Evolutionary conservation across 371 early-diverging fungal genomes (phyloP).

Genomic region (Mortierella sp.): DNA sequence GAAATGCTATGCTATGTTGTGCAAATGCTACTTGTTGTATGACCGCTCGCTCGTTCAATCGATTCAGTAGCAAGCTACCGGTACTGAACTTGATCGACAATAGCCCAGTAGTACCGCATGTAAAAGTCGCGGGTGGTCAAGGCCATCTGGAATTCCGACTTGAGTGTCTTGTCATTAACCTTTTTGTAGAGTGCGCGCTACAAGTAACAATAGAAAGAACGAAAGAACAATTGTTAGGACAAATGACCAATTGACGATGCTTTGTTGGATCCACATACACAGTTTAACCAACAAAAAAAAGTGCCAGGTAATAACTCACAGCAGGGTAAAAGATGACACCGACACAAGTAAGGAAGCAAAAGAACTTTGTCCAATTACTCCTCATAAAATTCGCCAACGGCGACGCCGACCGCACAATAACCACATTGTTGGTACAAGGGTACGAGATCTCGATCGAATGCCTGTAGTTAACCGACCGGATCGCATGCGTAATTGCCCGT

Average conservation of each 20-base stretch:
- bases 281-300: background rate
- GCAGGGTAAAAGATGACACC: slow-evolving; percentile 36
- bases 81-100: slow-evolving; percentile 44
- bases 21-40: background rate
- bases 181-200: slow-evolving; percentile 40
- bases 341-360: slow-evolving; percentile 29
- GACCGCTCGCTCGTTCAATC: background rate
- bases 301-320: slow-evolving; percentile 8
- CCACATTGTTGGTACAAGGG: slow-evolving; percentile 34
- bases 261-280: background rate
- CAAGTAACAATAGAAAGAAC: background rate
- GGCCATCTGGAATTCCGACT: slow-evolving; percentile 37
- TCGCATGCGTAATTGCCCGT: slow-evolving; percentile 40
- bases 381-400: slow-evolving; percentile 42
- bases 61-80: background rate
- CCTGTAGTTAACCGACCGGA: slow-evolving; percentile 33
- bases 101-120: slow-evolving; percentile 36
- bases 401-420: slow-evolving; percentile 34
- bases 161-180: slow-evolving; percentile 34
- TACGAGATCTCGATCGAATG: slow-evolving; percentile 29
- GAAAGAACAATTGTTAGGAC: background rate
- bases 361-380: slow-evolving; percentile 40
- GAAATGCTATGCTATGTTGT: background rate
- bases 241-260: background rate
- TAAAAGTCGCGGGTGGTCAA: slow-evolving; percentile 47